Base-by-base conservation (phyloP, 2,329 filamentous ascomycete genomes). In the Xylariaceae sp. region DNA sequence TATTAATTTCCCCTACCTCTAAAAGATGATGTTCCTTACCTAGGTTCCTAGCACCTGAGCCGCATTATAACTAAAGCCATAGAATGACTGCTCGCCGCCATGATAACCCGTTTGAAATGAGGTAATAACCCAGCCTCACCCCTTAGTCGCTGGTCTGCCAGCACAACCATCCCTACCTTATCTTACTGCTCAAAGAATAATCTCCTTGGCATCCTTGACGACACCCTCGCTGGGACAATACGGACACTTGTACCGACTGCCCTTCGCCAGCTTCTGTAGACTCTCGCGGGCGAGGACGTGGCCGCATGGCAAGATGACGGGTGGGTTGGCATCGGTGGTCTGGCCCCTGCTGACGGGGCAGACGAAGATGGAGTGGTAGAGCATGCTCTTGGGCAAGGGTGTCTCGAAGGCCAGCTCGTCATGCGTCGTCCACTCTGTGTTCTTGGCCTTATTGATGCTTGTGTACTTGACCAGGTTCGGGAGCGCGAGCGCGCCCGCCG, bases 321-420 rank as follows among this genome's bases (percentile, higher is more conserved):
- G 92, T 9, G 95, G 95, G 73, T 99, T 99, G 21, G 82, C 78
- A 69, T 96, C 92, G 0, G 94, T 99, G 0, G 90, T 92, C 74
- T 99, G 95, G 71, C 97, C 95, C 74, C 98, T 98, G 68, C 89
- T 93, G 4, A 99, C 95, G 0, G 95, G 95, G 70, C 95, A 99
- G 37, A 99, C 95, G 71, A 99, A 99, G 70, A 99, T 97, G 53
- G 90, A 90, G 74, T 99, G 95, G 78, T 96, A 99, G 45, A 87
- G 79, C 82, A 86, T 86, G 63, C 78, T 82, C 46, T 74, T 70
- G 0, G 85, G 84, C 2, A 87, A 75, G 2, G 84, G 82, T 1
- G 84, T 87, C 67, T 91, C 82, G 71, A 93, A 95, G 0, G 94
- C 92, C 16, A 99, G 79, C 74, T 99, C 95, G 69, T 95, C 88